These are phyloP conservation scores for Hypocreales sp. DNA, from an alignment of 2,329 filamentous ascomycete species.

Conservation along the genomic window DNA sequence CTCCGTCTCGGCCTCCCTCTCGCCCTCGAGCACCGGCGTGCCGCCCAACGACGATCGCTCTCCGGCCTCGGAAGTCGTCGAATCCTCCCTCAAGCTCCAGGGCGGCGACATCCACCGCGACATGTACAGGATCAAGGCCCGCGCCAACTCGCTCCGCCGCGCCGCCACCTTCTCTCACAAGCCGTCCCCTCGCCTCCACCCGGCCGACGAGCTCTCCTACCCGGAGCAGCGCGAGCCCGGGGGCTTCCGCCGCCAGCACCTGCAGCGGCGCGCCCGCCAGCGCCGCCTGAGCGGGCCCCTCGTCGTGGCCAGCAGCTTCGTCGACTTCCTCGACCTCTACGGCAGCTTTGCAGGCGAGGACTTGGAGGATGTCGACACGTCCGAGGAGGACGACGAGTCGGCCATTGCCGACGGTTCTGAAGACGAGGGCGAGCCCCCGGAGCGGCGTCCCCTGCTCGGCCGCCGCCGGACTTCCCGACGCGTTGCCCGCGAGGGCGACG, in stretches of 20 bases:
- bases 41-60: slow-evolving; percentile 4
- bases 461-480: slow-evolving; percentile 33
- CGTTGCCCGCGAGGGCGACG: slow-evolving; percentile 37
- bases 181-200: slow-evolving; percentile 14
- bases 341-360: slow-evolving; percentile 67
- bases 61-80: slow-evolving; percentile 22
- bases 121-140: slow-evolving; percentile 57
- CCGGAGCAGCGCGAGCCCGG: slow-evolving; percentile 26
- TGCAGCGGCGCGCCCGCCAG: slow-evolving; percentile 23
- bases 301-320: slow-evolving; percentile 53
- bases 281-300: slow-evolving; percentile 18
- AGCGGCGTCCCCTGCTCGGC: slow-evolving; percentile 39
- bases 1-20: slow-evolving; percentile 4
- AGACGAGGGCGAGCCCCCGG: slow-evolving; percentile 21
- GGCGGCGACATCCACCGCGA: slow-evolving; percentile 69
- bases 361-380: slow-evolving; percentile 28
- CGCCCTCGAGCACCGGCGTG: slow-evolving; percentile 7
- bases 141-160: slow-evolving; percentile 33
- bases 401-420: slow-evolving; percentile 32
- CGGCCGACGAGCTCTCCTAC: slow-evolving; percentile 15
- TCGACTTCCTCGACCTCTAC: slow-evolving; percentile 63
- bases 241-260: slow-evolving; percentile 30
- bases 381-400: slow-evolving; percentile 46
- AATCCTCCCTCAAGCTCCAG: slow-evolving; percentile 54
- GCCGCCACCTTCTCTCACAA: slow-evolving; percentile 53